These are phyloP conservation scores for Globisporangium rhizosaccharum DNA, from an alignment of 352 stramenopile genomes.

Conservation along the genomic window DNA sequence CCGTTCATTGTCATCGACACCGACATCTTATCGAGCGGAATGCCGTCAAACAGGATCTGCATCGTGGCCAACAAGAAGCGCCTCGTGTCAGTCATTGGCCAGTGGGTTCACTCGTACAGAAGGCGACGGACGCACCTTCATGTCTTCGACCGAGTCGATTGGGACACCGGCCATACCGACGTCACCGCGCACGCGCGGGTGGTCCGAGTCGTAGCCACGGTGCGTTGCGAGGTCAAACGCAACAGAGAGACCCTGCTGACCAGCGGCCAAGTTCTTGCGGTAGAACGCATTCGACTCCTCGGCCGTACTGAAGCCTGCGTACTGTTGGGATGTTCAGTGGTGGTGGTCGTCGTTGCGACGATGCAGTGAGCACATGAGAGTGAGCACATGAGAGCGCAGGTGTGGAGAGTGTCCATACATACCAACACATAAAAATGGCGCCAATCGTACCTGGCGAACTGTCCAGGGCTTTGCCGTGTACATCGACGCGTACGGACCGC, in stretches of 20 bases:
- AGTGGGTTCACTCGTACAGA: too few species aligned
- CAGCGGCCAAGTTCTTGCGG: slow-evolving; percentile 89
- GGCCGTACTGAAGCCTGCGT: slow-evolving; percentile 95
- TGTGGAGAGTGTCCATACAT: too few species aligned
- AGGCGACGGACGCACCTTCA: slow-evolving; percentile 46
- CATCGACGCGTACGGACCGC: slow-evolving; percentile 96
- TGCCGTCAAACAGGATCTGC: slow-evolving; percentile 94
- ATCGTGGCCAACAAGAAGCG: not conserved
- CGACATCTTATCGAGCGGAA: slow-evolving; percentile 94
- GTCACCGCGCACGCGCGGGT: slow-evolving; percentile 92
- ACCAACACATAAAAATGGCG: too few species aligned
- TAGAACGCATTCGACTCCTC: slow-evolving; percentile 98
- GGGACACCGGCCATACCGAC: slow-evolving; percentile 97
- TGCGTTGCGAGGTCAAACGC: slow-evolving; percentile 98
- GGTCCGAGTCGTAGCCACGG: slow-evolving; percentile 96
- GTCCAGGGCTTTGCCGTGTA: slow-evolving; percentile 95
- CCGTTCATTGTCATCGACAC: slow-evolving; percentile 99
- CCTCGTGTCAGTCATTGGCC: too few species aligned
- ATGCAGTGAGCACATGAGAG: not conserved
- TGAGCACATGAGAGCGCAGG: not conserved
- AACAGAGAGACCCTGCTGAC: slow-evolving; percentile 90
- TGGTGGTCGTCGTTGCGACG: too few species aligned
- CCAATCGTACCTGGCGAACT: slow-evolving; percentile 66
- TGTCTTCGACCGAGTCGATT: slow-evolving; percentile 96
- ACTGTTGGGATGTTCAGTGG: slow-evolving; percentile 30